These are phyloP conservation scores for Botrytis byssoidea DNA, from an alignment of 2,329 filamentous ascomycete species.

Conservation along the genomic window DNA sequence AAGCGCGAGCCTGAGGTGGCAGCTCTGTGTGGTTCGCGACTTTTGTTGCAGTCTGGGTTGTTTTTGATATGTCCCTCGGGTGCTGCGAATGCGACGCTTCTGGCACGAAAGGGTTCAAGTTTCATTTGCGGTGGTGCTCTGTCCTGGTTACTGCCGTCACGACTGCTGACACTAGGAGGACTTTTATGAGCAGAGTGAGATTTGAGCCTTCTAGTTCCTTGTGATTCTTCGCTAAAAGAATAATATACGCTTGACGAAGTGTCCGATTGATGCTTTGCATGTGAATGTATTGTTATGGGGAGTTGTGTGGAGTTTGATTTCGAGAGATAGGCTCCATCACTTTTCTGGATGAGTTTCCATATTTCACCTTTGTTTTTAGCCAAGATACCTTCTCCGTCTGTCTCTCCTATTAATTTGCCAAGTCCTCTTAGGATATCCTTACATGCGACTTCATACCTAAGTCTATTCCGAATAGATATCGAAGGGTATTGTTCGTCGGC, in stretches of 20 bases:
- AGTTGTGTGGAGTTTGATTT: background rate
- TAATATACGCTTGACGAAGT: background rate
- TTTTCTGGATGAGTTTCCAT: background rate
- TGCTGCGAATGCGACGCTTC: background rate
- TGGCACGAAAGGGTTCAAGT: background rate
- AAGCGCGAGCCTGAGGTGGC: background rate
- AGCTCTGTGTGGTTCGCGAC: background rate
- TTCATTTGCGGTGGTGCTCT: background rate
- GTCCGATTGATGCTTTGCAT: background rate
- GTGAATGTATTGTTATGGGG: background rate
- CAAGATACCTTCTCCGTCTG: background rate
- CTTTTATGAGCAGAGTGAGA: background rate
- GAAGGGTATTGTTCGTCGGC: background rate
- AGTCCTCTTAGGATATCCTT: background rate
- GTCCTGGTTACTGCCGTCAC: background rate
- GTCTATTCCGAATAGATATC: background rate
- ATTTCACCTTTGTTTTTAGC: background rate
- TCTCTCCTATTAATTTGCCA: background rate
- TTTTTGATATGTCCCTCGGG: rapidly evolving
- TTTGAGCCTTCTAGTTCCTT: background rate
- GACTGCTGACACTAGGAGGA: background rate
- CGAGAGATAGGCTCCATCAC: background rate
- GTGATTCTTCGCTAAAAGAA: background rate
- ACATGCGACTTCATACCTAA: background rate
- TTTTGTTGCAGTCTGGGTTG: background rate